These are phyloP conservation scores for Corymbia calophylla DNA, from an alignment of 441 rosid genomes.

Conservation along the genomic window DNA sequence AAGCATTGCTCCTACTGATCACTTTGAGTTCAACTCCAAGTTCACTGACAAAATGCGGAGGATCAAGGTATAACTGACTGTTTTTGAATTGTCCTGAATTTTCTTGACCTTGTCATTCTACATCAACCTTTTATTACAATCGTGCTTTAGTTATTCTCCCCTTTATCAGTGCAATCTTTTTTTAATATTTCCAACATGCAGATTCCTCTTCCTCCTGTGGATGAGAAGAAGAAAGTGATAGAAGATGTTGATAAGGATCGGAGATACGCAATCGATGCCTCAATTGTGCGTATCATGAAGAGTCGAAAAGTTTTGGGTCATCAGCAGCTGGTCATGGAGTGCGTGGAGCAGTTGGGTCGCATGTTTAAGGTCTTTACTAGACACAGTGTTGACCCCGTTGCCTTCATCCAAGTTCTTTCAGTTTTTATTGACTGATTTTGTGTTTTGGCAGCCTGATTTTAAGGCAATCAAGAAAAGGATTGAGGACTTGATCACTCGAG, in stretches of 20 bases:
- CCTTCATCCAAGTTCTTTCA: neutral
- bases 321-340: neutral
- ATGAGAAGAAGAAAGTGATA: neutral
- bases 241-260: neutral
- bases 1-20: neutral
- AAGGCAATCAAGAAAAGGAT: neutral
- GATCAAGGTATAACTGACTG: neutral
- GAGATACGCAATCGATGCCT: neutral
- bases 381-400: neutral
- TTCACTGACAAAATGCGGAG: neutral
- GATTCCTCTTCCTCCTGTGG: neutral
- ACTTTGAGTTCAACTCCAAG: neutral
- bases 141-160: neutral
- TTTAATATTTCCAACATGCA: neutral
- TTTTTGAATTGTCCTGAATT: neutral
- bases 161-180: neutral
- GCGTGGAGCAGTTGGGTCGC: neutral
- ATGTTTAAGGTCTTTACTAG: neutral
- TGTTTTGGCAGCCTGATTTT: neutral
- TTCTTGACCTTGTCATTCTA: neutral
- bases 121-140: neutral
- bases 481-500: neutral
- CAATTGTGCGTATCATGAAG: neutral
- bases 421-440: neutral
- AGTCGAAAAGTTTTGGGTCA: neutral